Conservation (phyloP, 176 grass and related monocot genomes). For the Metroxylon sagu region DNA sequence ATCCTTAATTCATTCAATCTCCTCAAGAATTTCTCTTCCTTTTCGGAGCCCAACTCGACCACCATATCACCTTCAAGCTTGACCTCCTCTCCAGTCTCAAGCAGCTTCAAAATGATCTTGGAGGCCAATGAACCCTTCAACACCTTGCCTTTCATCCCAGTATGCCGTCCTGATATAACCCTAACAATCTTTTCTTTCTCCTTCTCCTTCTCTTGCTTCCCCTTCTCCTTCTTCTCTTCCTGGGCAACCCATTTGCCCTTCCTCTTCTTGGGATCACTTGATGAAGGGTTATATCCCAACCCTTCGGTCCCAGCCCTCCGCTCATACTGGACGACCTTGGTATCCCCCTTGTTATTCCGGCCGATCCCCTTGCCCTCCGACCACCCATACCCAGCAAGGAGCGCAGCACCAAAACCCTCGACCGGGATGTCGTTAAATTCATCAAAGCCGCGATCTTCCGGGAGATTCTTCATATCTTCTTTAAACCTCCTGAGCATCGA, state of each 20-base stretch:
- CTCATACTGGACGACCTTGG: conserved; percentile 56
- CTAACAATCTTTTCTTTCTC: not conserved
- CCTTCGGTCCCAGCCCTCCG: conserved; percentile 52
- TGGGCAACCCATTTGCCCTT: conserved; percentile 18
- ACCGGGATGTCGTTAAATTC: conserved; percentile 61
- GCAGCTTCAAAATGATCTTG: conserved; percentile 12
- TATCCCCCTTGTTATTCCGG: conserved; percentile 56
- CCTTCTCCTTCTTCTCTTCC: conserved; percentile 20
- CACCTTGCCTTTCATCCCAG: conserved; percentile 18
- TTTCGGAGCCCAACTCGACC: not conserved
- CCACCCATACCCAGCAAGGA: conserved; percentile 90
- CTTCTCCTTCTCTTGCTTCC: conserved; percentile 9
- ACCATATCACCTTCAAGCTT: conserved; percentile 9
- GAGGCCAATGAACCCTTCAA: conserved; percentile 14
- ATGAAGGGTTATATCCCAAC: conserved; percentile 58
- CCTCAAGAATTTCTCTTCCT: conserved; percentile 17
- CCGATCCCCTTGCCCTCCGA: conserved; percentile 68
- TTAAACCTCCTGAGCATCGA: conserved; percentile 57
- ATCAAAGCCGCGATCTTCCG: conserved; percentile 60
- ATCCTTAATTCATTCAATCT: conserved; percentile 25
- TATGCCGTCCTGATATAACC: conserved; percentile 9
- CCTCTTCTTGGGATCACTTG: conserved; percentile 61
- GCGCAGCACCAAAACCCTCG: conserved; percentile 55
- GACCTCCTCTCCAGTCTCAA: conserved; percentile 12
- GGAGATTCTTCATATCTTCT: conserved; percentile 68